phyloP scores from a whole-genome alignment of 2,329 filamentous ascomycete genomes.

The Aspergillus sp. region DNA sequence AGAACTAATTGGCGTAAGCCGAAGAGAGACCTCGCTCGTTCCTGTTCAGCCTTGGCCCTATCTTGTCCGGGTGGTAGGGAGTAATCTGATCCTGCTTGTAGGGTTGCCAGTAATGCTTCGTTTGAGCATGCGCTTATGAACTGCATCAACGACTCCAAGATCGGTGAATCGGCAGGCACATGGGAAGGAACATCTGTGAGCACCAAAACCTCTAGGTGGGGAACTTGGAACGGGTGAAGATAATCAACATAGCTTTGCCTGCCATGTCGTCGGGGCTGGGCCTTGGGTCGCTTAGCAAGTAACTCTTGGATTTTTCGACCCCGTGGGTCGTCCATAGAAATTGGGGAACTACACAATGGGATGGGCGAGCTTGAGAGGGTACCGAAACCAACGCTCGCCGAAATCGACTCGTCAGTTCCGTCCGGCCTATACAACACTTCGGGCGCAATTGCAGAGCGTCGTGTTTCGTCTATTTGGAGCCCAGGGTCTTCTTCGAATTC shows the following conservation, averaged over 20 bases:
- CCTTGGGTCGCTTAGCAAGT: conserved; percentile 38
- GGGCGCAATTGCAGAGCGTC: conserved; percentile 48
- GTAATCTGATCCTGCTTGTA: conserved; percentile 58
- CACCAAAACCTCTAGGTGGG: conserved; percentile 55
- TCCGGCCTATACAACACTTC: conserved; percentile 38
- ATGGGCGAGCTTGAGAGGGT: conserved; percentile 6
- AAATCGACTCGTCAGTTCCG: background rate
- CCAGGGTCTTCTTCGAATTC: conserved; percentile 22
- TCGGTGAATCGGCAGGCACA: conserved; percentile 40
- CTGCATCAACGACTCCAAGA: conserved; percentile 48
- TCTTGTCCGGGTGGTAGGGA: conserved; percentile 58
- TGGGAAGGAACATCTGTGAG: conserved; percentile 57
- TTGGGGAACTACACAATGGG: conserved; percentile 20
- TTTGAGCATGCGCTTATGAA: conserved; percentile 60
- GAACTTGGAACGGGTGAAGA: conserved; percentile 57
- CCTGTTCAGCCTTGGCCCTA: conserved; percentile 49
- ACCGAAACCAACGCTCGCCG: conserved; percentile 8
- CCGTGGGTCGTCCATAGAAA: conserved; percentile 25
- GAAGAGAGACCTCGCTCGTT: conserved; percentile 54
- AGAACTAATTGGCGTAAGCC: conserved; percentile 57
- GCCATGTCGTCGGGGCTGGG: conserved; percentile 27
- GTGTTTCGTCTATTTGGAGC: conserved; percentile 35
- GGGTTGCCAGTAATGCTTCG: conserved; percentile 53
- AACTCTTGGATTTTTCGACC: conserved; percentile 38
- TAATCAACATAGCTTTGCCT: conserved; percentile 30